Base-by-base conservation (phyloP, 179 eudicot species). In the Beta lomatogona region DNA sequence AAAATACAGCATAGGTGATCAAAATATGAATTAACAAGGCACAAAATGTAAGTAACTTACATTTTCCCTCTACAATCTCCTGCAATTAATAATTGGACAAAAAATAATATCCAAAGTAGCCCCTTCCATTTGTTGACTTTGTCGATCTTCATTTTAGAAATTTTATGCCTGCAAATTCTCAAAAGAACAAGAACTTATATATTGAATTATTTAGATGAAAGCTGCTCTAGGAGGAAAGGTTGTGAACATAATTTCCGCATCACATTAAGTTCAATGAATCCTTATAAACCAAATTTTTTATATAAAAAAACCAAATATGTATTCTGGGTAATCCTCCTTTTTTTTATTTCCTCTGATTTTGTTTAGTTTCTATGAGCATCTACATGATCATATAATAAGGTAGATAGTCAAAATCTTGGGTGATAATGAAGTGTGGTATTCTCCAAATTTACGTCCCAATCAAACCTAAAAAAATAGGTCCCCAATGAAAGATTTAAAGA, bases 51-150 rank as follows among this genome's bases (percentile, higher is more conserved):
- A 12, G 7, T 11, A 61, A 80, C 86, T 63, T 64, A 84, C 86
- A 22, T 80, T 71, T 48, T 64, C 9, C 75, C 79, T 36, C 75
- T 41, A 77, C 83, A 84, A 55, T 53, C 6, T 65, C 75, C 79
- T 19, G 73, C 45, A 36, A 64, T 31, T 18, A 77, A 58, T 46
- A 80, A n/a, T 15, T 80, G 79, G 52, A 81, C 12, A 50, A 64
- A 4, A 41, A 55, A 57, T 77, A 18, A 15, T 19, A 58, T 31
- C 55, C 61, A 18, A n/a, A 84, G 25, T 55, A 74, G 8, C 16
- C 14, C 25, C 21, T 74, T 60, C 74, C 66, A 44, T 9, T 45
- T 65, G 8, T 6, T 66, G 7, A 12, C 44, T 9, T 44, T 81
- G 31, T 11, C 67, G 19, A 10, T 66, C 67, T 65, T 57, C 86